A percentile compares a stretch with the other conserved stretches of the same genome.
phyloP scores from a whole-genome alignment of 352 stramenopile genomes.

The Phytophthora rubi region DNA sequence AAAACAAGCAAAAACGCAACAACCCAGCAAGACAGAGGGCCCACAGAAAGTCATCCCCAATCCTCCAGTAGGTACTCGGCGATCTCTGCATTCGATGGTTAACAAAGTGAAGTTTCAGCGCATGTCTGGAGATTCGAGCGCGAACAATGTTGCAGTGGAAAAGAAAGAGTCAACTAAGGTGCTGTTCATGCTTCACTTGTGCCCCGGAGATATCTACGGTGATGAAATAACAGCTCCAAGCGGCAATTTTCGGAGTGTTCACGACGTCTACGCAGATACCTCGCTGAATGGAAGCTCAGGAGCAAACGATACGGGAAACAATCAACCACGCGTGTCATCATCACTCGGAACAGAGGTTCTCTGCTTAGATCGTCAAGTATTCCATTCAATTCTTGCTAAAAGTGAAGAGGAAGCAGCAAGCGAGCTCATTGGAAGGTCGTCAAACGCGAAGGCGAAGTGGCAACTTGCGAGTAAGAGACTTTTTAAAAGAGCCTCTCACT shows the following conservation, averaged over 20 bases:
- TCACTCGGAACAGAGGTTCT: constrained; percentile 37
- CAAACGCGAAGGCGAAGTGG: constrained; percentile 56
- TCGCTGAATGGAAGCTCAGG: background rate
- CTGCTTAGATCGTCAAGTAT: constrained; percentile 42
- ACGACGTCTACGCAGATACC: constrained; percentile 48
- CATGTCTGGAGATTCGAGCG: constrained; percentile 11
- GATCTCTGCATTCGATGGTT: constrained; percentile 33
- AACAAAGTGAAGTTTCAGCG: constrained; percentile 33
- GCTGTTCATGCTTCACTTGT: constrained; percentile 52
- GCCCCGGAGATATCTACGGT: constrained; percentile 54
- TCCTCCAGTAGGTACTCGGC: constrained; percentile 2
- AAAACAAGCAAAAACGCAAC: constrained; percentile 6
- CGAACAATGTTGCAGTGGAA: constrained; percentile 6
- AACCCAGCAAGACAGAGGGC: constrained; percentile 1
- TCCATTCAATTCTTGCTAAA: constrained; percentile 47
- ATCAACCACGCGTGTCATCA: background rate
- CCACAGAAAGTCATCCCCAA: background rate
- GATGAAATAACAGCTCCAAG: constrained; percentile 51
- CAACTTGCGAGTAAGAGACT: constrained; percentile 49
- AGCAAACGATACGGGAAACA: background rate
- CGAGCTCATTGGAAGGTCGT: constrained; percentile 46
- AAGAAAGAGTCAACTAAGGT: constrained; percentile 24
- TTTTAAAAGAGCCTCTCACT: constrained; percentile 22
- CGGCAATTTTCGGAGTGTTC: constrained; percentile 40
- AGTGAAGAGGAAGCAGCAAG: constrained; percentile 58